Percentiles rank a stretch among this genome's conserved stretches.
These are phyloP conservation scores for Leishmania aethiopica DNA, from an alignment of 208 protist genomes.

Conservation along the genomic window DNA sequence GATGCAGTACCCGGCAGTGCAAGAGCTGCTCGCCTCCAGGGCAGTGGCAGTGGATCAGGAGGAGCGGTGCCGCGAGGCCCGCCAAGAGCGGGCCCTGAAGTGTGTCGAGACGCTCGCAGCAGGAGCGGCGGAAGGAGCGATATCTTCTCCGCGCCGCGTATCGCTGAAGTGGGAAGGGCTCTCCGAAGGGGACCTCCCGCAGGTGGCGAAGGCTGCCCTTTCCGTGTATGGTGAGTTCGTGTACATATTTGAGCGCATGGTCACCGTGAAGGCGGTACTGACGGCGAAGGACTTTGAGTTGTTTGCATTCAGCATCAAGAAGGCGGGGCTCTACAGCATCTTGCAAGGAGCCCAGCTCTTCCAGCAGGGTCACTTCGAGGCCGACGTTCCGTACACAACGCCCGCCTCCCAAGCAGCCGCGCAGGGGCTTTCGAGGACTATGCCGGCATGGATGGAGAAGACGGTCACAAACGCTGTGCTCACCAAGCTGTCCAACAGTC, in stretches of 20 bases:
- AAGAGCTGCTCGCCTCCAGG: conserved; percentile 43
- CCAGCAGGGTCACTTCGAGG: conserved; percentile 39
- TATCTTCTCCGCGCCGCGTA: neutral
- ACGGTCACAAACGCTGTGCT: conserved; percentile 32
- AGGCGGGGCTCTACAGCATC: conserved; percentile 62
- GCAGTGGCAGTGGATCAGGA: conserved; percentile 1
- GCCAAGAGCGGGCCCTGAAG: neutral
- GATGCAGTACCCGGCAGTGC: conserved; percentile 36
- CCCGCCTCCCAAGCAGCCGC: conserved; percentile 1
- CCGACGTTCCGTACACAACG: conserved; percentile 4
- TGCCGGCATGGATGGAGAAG: conserved; percentile 53
- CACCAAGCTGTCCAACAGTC: conserved; percentile 21
- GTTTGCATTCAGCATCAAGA: conserved; percentile 35
- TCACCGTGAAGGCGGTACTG: conserved; percentile 38
- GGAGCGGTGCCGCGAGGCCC: neutral
- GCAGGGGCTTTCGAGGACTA: conserved; percentile 6
- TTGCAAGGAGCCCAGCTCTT: conserved; percentile 52
- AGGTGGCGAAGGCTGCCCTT: conserved; percentile 31
- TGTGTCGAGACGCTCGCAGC: neutral
- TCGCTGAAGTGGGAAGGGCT: conserved; percentile 23
- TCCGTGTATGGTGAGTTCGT: conserved; percentile 69
- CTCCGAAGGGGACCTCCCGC: conserved; percentile 25
- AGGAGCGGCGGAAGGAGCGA: neutral
- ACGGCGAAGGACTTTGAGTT: conserved; percentile 32
- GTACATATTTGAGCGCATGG: conserved; percentile 64